Evolutionary conservation across 768 basidiomycete genomes (phyloP).

Genomic region (Auricularia sp.): DNA sequence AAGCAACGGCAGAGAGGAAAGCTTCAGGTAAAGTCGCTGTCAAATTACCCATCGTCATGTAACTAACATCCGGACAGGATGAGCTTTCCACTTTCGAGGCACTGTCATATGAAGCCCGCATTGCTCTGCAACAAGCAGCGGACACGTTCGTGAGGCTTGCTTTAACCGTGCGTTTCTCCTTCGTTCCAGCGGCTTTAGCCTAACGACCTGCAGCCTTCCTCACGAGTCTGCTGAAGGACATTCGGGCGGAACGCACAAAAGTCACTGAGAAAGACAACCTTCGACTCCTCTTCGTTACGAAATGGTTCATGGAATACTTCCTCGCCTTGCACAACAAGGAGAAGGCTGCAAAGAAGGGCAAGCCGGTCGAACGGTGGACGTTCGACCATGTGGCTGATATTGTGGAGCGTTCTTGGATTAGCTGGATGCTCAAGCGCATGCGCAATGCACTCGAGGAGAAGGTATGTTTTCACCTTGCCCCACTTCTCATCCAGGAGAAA

Average conservation of each 20-base stretch:
- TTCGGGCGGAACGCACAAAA: constrained; percentile 83
- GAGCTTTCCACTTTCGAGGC: constrained; percentile 61
- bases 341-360: background rate
- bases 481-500: background rate
- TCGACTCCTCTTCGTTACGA: constrained; percentile 74
- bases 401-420: constrained; percentile 76
- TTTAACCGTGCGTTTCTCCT: constrained; percentile 68
- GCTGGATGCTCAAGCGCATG: constrained; percentile 87
- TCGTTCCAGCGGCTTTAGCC: constrained; percentile 10
- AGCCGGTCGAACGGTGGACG: constrained; percentile 36
- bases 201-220: constrained; percentile 61
- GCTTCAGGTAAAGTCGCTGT: constrained; percentile 15
- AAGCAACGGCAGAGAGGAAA: constrained; percentile 45
- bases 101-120: constrained; percentile 53
- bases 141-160: constrained; percentile 68
- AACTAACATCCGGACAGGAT: constrained; percentile 25
- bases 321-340: constrained; percentile 37
- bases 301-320: constrained; percentile 93
- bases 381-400: constrained; percentile 78
- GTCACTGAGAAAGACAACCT: constrained; percentile 93
- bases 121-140: constrained; percentile 58
- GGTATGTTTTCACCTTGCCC: constrained; percentile 33
- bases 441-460: constrained; percentile 84
- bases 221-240: constrained; percentile 77
- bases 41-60: background rate